Base-by-base conservation (phyloP, 192 early-diverging fungal genomes). In the Powellomyces hirtus region DNA sequence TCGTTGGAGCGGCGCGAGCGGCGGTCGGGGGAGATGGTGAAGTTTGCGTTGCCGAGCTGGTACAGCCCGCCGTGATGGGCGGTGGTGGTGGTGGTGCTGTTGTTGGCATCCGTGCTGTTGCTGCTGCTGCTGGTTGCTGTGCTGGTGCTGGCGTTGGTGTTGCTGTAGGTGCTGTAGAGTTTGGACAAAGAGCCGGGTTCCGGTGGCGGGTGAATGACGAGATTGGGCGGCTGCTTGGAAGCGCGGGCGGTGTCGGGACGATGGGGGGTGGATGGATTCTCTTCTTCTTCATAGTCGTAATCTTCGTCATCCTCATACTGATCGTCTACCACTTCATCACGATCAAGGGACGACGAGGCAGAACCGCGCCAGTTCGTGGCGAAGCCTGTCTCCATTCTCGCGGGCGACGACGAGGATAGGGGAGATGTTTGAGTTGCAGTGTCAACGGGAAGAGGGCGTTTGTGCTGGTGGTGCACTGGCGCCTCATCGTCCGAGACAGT, bases 61-160 rank as follows among this genome's bases (percentile, higher is more conserved):
- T 60, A 60, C 16, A 60, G 59, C 35, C 59, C 59, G 18, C 53
- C n/a, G 40, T 13, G 11, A 42, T n/a, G 11, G 40, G 40, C 40
- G 40, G n/a, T 13, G 40, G n/a, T 42, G 40, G 40, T 42, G 10
- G 11, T 42, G 40, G n/a, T 13, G 40, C 40, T 42, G 11, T 42
- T 10, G n/a, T 42, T n/a, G 10, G 40, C 40, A 10, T n/a, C 53
- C 31, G 53, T 29, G 29, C 53, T 16, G 33, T 31, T 29, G 53
- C 51, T 24, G 26, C 51, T 24, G 26, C 51, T 24, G 51, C 51
- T 24, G 51, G 40, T n/a, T 10, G 11, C n/a, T 13, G 11, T 42
- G 40, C 40, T 42, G 40, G 11, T 42, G 20, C 53, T 3, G 26
- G 2, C n/a, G 46, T 49, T 24, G 46, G n/a, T 6, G 46, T 49